Conservation (phyloP, 139 green algal genomes). For the Micractinium sp. region DNA sequence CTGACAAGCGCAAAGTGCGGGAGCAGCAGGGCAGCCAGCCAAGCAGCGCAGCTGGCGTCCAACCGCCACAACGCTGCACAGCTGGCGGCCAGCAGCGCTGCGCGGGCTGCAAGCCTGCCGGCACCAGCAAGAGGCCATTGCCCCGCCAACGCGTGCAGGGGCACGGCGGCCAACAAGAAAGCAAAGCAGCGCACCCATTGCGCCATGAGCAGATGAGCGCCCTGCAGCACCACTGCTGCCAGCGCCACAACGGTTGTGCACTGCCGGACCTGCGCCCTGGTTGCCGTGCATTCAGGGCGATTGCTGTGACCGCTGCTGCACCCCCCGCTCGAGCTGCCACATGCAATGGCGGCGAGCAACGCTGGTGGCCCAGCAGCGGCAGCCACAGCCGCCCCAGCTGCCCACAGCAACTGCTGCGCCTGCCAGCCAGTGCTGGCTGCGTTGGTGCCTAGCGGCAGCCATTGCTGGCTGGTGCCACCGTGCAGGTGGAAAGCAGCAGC, state of each 20-base stretch:
- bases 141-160: not conserved
- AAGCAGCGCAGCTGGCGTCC: not conserved
- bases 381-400: not conserved
- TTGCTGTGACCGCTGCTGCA: not conserved
- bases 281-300: not conserved
- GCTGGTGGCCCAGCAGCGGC: not conserved
- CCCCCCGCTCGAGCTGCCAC: not conserved
- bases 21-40: not conserved
- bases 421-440: not conserved
- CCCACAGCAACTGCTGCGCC: conserved; percentile 2
- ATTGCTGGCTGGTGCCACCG: not conserved
- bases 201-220: not conserved
- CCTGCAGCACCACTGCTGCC: not conserved
- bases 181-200: conserved; percentile 17
- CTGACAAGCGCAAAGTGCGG: not conserved
- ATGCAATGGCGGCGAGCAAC: not conserved
- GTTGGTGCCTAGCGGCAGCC: not conserved
- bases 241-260: not conserved
- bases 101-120: not conserved
- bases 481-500: not conserved
- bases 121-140: not conserved
- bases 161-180: not conserved
- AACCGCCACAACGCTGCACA: not conserved
- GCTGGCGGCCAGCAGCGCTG: not conserved
- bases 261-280: not conserved